Conservation (phyloP, 2,329 filamentous ascomycete genomes). For the Fusarium liriodendri region DNA sequence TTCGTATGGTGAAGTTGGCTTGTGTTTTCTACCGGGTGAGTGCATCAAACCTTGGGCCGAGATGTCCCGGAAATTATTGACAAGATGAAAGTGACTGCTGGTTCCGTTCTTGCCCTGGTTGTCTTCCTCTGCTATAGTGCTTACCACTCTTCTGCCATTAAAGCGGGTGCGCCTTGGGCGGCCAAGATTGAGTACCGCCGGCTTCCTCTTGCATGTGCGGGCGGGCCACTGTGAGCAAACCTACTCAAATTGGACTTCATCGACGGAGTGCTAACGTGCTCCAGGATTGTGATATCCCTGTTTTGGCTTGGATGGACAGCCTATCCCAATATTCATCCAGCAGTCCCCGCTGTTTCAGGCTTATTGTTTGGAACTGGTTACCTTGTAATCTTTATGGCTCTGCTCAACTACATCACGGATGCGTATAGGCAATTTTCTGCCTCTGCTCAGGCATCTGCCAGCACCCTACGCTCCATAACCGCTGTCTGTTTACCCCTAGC, state of each 20-base stretch:
- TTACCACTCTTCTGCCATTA: conserved; percentile 14
- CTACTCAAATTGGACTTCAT: too few relatives aligned
- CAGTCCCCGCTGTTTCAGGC: not conserved
- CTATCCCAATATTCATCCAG: not conserved
- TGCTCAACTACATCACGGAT: conserved; percentile 21
- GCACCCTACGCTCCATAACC: conserved; percentile 9
- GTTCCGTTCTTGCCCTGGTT: not conserved
- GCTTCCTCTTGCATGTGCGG: conserved; percentile 27
- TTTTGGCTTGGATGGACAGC: conserved; percentile 38
- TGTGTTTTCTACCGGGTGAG: not conserved
- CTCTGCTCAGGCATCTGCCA: conserved; percentile 12
- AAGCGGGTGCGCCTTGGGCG: conserved; percentile 16
- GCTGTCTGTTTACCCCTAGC: conserved; percentile 21
- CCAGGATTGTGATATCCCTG: conserved; percentile 16
- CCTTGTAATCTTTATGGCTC: not conserved
- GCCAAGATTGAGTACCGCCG: conserved; percentile 25
- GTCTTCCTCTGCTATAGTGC: conserved; percentile 27
- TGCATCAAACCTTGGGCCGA: not conserved
- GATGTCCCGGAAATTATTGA: not conserved
- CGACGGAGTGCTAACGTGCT: not conserved
- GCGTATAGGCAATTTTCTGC: conserved; percentile 15
- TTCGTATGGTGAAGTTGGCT: not conserved
- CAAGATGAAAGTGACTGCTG: not conserved
- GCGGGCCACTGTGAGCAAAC: not conserved
- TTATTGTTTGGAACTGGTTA: not conserved